A percentile compares a stretch with the other conserved stretches of the same genome.
Conservation (phyloP, 106 monocot genomes). For the Platanthera guangdongensis region DNA sequence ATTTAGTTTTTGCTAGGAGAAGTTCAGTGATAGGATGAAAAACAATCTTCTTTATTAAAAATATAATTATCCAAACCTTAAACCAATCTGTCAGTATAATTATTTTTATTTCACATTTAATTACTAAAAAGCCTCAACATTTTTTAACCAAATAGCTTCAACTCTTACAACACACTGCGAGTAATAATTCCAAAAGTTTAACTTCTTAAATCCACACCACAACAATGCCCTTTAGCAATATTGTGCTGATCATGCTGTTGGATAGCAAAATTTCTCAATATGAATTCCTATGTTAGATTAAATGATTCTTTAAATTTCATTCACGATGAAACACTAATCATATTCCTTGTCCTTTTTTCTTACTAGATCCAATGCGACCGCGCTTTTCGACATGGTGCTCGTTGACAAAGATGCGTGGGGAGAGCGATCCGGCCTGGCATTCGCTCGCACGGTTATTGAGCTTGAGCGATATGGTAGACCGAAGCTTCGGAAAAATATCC, state of each 20-base stretch:
- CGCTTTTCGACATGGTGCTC: slow-evolving; percentile 47
- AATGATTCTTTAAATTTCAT: background rate
- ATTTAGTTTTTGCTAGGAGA: too few species aligned
- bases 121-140: too few species aligned
- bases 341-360: background rate
- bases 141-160: too few species aligned
- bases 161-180: too few species aligned
- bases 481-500: slow-evolving; percentile 20
- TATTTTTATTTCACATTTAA: too few species aligned
- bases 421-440: slow-evolving; percentile 30
- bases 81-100: too few species aligned
- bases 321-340: background rate
- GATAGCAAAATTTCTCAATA: background rate
- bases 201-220: too few species aligned
- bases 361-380: slow-evolving; percentile 23
- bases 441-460: slow-evolving; percentile 30
- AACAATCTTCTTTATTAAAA: too few species aligned
- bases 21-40: too few species aligned
- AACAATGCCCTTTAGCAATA: too few species aligned
- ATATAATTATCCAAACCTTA: too few species aligned
- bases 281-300: background rate
- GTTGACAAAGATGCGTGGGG: slow-evolving; percentile 74
- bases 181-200: too few species aligned
- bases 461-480: slow-evolving; percentile 24
- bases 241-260: background rate